These are phyloP conservation scores for Cenchrus fungigraminus DNA, from an alignment of 176 grass and related monocot genomes.

Conservation along the genomic window DNA sequence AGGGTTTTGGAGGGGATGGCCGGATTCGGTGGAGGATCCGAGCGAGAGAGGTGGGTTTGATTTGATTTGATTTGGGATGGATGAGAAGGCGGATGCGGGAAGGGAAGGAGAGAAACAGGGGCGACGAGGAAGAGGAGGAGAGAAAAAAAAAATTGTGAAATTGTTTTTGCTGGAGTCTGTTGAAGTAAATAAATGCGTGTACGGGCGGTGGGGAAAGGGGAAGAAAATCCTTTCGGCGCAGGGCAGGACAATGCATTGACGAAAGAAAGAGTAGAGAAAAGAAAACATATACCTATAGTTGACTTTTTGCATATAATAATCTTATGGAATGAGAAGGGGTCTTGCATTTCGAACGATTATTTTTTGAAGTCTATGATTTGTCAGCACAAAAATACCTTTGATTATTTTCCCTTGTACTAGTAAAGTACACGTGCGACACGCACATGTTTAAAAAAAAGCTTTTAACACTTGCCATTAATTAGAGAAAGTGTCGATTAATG, in stretches of 20 bases:
- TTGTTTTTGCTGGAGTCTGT: not conserved
- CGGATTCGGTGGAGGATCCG: slow-evolving; percentile 24
- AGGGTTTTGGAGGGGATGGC: slow-evolving; percentile 43
- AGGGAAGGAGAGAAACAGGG: not conserved
- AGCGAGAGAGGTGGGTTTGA: slow-evolving; percentile 23
- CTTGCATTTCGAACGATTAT: no score
- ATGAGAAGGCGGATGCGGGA: slow-evolving; percentile 9
- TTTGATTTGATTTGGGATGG: slow-evolving; percentile 24
- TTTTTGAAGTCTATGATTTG: no score
- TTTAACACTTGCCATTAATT: no score
- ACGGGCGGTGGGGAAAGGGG: not conserved
- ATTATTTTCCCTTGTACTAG: no score
- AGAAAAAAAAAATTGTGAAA: not conserved
- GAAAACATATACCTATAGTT: not conserved
- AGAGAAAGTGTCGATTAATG: no score
- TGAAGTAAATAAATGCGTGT: not conserved
- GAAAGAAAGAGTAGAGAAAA: not conserved
- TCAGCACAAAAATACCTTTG: no score
- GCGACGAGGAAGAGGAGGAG: no score
- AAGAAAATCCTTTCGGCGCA: not conserved
- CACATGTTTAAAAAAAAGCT: no score
- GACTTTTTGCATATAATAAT: not conserved
- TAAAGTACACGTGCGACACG: no score
- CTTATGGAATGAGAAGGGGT: no score
- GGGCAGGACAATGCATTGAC: not conserved